Conservation (phyloP, 192 early-diverging fungal species). For the Coemansia sp. region DNA sequence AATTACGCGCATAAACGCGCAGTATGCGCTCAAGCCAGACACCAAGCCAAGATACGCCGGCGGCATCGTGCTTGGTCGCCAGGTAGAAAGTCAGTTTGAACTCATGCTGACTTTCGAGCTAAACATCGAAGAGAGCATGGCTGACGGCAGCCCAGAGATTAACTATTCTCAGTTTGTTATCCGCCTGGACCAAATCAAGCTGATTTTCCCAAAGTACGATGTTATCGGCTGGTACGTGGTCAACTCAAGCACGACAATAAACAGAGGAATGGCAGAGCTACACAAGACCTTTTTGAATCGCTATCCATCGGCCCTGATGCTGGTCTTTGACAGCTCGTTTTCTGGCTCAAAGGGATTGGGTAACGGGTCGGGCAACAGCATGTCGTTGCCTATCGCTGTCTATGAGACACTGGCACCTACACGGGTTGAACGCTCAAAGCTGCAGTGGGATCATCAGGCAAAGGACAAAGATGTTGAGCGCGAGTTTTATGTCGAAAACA, state of each 20-base stretch:
- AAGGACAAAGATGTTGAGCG: background rate
- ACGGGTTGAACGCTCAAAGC: constrained; percentile 17
- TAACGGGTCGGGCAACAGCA: background rate
- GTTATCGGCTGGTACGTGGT: constrained; percentile 51
- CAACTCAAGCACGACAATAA: constrained; percentile 16
- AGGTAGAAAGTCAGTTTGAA: constrained; percentile 32
- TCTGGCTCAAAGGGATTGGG: constrained; percentile 12
- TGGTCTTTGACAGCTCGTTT: constrained; percentile 46
- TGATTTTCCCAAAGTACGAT: constrained; percentile 45
- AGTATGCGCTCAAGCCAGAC: constrained; percentile 14
- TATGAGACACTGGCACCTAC: constrained; percentile 44
- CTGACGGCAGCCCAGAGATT: constrained; percentile 8
- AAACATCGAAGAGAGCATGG: constrained; percentile 10
- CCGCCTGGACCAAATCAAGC: constrained; percentile 37
- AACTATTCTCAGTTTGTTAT: constrained; percentile 19
- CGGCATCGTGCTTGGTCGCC: constrained; percentile 46
- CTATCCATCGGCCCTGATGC: constrained; percentile 33
- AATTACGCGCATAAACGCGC: constrained; percentile 41
- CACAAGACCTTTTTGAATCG: constrained; percentile 32
- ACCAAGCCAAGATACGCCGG: constrained; percentile 14
- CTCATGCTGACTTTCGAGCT: constrained; percentile 48
- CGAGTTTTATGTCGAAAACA: constrained; percentile 18
- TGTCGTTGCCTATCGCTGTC: constrained; percentile 33
- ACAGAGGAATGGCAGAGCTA: constrained; percentile 18
- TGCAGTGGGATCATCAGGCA: constrained; percentile 4